Evolutionary conservation across 805 yeast genomes (phyloP).

Genomic region (Naumovozyma baii): DNA sequence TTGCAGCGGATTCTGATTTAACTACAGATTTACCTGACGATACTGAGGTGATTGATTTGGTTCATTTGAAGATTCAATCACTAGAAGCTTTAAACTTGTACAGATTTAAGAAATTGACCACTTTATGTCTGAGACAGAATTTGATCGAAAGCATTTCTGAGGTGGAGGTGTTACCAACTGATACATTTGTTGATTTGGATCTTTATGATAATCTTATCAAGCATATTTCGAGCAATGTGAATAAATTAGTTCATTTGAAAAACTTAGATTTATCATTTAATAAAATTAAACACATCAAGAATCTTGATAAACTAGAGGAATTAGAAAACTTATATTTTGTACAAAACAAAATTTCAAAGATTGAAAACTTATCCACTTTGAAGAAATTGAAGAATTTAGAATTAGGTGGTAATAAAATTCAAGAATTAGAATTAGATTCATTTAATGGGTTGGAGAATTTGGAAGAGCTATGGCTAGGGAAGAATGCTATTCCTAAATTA

Average conservation of each 20-base stretch:
- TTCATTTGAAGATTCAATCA: slow-evolving; percentile 59
- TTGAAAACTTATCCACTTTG: slow-evolving; percentile 55
- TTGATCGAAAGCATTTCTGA: slow-evolving; percentile 64
- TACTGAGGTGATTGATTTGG: slow-evolving; percentile 49
- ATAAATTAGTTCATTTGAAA: slow-evolving; percentile 45
- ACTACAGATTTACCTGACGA: slow-evolving; percentile 49
- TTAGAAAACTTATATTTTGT: slow-evolving; percentile 72
- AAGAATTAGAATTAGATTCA: slow-evolving; percentile 34
- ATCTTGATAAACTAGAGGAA: slow-evolving; percentile 51
- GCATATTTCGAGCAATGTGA: slow-evolving; percentile 68
- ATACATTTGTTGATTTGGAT: slow-evolving; percentile 65
- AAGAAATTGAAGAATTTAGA: slow-evolving; percentile 59
- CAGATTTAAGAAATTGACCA: slow-evolving; percentile 48
- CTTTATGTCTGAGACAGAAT: slow-evolving; percentile 74
- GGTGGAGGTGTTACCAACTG: slow-evolving; percentile 49
- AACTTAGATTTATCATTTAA: slow-evolving; percentile 81
- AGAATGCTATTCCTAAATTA: slow-evolving; percentile 60
- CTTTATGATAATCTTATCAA: slow-evolving; percentile 85
- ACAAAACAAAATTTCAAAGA: slow-evolving; percentile 72
- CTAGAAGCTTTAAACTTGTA: slow-evolving; percentile 50
- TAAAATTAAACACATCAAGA: slow-evolving; percentile 76
- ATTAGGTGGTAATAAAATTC: slow-evolving; percentile 75
- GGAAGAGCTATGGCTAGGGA: slow-evolving; percentile 85
- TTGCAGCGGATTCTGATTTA: slow-evolving; percentile 62
- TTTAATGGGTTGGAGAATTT: slow-evolving; percentile 46